Evolutionary conservation across 768 basidiomycete genomes (phyloP).

Genomic region (Rhodotorula diobovata): DNA sequence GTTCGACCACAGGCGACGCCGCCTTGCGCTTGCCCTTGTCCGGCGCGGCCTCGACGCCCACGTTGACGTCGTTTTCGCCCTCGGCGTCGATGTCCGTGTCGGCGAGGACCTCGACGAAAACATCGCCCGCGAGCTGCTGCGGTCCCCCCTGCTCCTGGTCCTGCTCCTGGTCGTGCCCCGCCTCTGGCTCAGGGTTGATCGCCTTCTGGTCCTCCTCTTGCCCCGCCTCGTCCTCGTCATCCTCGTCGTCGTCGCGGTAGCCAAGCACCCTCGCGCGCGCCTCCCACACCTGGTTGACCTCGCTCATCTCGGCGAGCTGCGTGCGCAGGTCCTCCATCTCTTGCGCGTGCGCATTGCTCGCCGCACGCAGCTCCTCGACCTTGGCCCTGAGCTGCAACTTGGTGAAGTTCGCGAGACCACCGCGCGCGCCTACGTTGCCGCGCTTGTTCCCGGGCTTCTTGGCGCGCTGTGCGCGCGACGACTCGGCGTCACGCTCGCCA

Average conservation of each 20-base stretch:
- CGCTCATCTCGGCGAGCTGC: neutral
- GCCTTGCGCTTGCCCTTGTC: too few species aligned
- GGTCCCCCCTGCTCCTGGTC: too few species aligned
- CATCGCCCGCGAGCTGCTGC: too few species aligned
- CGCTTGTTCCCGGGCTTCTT: neutral
- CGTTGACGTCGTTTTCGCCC: too few species aligned
- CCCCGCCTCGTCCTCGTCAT: neutral
- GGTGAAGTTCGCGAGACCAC: neutral
- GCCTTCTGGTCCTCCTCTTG: too few species aligned
- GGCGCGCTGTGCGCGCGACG: neutral
- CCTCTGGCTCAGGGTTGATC: too few species aligned
- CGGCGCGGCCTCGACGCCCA: too few species aligned
- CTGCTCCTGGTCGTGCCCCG: too few species aligned
- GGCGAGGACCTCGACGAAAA: too few species aligned
- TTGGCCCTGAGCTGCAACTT: neutral
- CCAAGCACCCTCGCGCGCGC: neutral
- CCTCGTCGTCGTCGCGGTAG: neutral
- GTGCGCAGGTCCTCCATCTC: neutral
- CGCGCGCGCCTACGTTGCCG: neutral
- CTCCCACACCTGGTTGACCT: neutral
- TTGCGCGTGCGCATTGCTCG: neutral
- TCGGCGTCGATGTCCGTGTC: too few species aligned
- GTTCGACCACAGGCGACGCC: too few species aligned
- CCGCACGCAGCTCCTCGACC: neutral
- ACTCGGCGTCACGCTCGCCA: constrained; percentile 2